These are phyloP conservation scores for Emmonsiellopsis sp. DNA, from an alignment of 2,329 filamentous ascomycete species.

Conservation along the genomic window DNA sequence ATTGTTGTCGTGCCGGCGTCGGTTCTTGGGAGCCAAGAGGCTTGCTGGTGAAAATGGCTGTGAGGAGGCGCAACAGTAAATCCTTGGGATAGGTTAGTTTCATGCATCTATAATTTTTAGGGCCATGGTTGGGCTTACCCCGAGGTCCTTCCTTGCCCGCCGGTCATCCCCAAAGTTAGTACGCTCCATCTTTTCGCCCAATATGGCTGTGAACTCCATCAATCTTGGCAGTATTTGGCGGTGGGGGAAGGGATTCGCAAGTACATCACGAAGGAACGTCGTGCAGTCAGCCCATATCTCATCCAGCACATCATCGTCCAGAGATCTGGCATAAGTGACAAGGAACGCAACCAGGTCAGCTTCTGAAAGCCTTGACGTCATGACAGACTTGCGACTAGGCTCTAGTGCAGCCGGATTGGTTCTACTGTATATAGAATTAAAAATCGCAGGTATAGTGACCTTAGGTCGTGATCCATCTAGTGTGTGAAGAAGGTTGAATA, in stretches of 20 bases:
- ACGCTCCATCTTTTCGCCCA: slow-evolving; percentile 94
- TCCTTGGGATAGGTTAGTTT: slow-evolving; percentile 48
- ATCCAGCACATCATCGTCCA: slow-evolving; percentile 96
- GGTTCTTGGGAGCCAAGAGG: slow-evolving; percentile 61
- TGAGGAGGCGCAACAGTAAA: slow-evolving; percentile 74
- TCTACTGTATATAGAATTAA: slow-evolving; percentile 91
- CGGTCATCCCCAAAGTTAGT: slow-evolving; percentile 93
- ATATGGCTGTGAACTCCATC: slow-evolving; percentile 76
- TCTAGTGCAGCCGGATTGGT: slow-evolving; percentile 78
- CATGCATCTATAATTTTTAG: not conserved
- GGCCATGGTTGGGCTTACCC: slow-evolving; percentile 46
- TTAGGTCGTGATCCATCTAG: slow-evolving; percentile 85
- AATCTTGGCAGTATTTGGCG: slow-evolving; percentile 78
- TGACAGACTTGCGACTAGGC: slow-evolving; percentile 68
- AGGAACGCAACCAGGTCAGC: slow-evolving; percentile 79
- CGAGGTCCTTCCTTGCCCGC: slow-evolving; percentile 82
- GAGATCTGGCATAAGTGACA: slow-evolving; percentile 76
- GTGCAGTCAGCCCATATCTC: slow-evolving; percentile 97
- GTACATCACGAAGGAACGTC: slow-evolving; percentile 76
- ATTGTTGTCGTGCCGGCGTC: slow-evolving; percentile 6
- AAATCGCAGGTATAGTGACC: slow-evolving; percentile 84
- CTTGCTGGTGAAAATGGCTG: slow-evolving; percentile 87
- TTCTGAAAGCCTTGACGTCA: slow-evolving; percentile 77
- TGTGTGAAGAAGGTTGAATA: slow-evolving; percentile 81
- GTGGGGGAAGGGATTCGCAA: slow-evolving; percentile 91